A percentile compares a stretch with the other conserved stretches of the same genome.
Conservation (phyloP, 2,329 filamentous ascomycete genomes). For the Juglanconis juglandina region DNA sequence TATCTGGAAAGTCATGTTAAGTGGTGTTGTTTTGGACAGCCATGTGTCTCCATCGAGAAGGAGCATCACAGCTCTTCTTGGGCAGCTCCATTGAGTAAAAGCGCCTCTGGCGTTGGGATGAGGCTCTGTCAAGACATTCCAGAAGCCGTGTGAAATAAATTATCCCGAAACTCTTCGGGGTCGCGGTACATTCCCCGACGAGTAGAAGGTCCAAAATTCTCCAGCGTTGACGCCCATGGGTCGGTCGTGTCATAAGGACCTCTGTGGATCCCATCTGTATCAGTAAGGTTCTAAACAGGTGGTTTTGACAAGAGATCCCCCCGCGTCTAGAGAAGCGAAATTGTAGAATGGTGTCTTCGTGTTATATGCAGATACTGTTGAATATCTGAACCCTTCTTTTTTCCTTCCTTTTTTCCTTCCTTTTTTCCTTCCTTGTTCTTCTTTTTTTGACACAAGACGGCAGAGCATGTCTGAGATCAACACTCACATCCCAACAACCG, state of each 20-base stretch:
- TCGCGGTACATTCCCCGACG: not conserved
- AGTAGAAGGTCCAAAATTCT: not conserved
- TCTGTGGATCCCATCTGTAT: not conserved
- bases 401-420: no score
- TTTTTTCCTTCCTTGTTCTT: no score
- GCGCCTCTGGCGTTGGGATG: not conserved
- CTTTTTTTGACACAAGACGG: no score
- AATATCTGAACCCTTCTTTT: no score
- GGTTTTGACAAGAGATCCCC: no score
- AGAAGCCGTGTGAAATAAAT: not conserved
- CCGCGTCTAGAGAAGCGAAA: no score
- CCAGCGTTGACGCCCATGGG: not conserved
- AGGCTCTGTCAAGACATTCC: conserved; percentile 1
- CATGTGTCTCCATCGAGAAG: not conserved
- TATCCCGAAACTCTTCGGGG: conserved; percentile 3
- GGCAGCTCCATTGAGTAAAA: not conserved
- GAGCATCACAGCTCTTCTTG: not conserved
- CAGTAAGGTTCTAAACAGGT: not conserved
- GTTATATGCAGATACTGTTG: no score
- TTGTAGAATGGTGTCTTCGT: no score
- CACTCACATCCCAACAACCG: no score
- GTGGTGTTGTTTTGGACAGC: not conserved
- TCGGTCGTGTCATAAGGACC: not conserved
- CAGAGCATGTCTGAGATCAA: no score
- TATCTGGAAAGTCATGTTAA: not conserved